These are phyloP conservation scores for Zymoseptoria tritici DNA, from an alignment of 2,329 filamentous ascomycete genomes.

Conservation along the genomic window DNA sequence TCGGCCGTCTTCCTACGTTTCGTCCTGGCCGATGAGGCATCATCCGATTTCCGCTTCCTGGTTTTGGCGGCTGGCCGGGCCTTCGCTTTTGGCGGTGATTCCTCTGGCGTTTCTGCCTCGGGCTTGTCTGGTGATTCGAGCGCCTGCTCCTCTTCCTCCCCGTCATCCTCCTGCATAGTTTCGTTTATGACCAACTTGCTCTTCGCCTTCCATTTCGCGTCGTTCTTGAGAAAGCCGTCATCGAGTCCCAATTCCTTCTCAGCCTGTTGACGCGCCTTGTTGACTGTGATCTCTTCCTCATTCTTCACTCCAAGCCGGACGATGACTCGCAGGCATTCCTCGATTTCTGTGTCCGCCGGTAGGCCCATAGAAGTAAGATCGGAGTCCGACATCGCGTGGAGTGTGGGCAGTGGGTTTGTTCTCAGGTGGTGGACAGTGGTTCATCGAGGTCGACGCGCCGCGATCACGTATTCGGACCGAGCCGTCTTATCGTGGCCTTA, in stretches of 20 bases:
- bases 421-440: neutral
- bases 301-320: conserved; percentile 35
- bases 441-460: neutral
- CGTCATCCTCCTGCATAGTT: conserved; percentile 37
- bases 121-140: conserved; percentile 14
- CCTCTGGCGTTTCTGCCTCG: conserved; percentile 9
- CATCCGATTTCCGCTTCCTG: conserved; percentile 27
- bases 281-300: conserved; percentile 49
- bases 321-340: conserved; percentile 34
- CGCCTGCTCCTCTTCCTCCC: conserved; percentile 10
- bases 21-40: conserved; percentile 12
- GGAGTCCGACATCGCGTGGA: conserved; percentile 20
- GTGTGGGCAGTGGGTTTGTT: neutral
- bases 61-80: conserved; percentile 16
- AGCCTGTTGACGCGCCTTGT: conserved; percentile 46
- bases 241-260: conserved; percentile 47
- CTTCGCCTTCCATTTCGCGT: conserved; percentile 46
- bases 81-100: conserved; percentile 9
- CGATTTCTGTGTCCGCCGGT: conserved; percentile 33
- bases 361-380: conserved; percentile 15
- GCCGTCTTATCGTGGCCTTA: neutral
- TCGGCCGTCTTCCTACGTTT: conserved; percentile 21
- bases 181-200: conserved; percentile 47
- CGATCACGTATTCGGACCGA: neutral
- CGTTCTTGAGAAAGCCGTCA: conserved; percentile 49